These are phyloP conservation scores for Bidens hawaiensis DNA, from an alignment of 140 eudicot species.

Conservation along the genomic window DNA sequence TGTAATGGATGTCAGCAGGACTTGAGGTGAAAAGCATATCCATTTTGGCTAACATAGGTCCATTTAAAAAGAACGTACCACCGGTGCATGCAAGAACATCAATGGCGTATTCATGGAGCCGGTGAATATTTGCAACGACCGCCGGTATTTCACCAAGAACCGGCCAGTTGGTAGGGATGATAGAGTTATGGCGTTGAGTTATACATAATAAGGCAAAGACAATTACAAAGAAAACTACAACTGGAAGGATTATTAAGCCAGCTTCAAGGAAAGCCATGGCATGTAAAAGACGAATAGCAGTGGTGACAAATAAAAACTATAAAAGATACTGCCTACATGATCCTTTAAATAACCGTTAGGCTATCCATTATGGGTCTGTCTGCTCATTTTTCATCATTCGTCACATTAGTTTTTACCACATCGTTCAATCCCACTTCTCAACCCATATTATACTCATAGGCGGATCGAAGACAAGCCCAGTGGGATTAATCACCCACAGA, in stretches of 20 bases:
- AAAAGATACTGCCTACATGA: too few species aligned
- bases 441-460: too few species aligned
- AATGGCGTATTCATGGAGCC: slow-evolving; percentile 28
- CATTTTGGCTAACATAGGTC: slow-evolving; percentile 20
- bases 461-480: too few species aligned
- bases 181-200: background rate
- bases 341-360: too few species aligned
- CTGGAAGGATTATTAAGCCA: background rate
- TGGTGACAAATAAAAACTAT: too few species aligned
- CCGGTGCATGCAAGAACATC: background rate
- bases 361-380: too few species aligned
- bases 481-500: too few species aligned
- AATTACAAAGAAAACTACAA: background rate
- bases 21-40: slow-evolving; percentile 23
- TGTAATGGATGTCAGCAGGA: too few species aligned
- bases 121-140: background rate
- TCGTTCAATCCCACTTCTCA: too few species aligned
- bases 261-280: background rate
- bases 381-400: too few species aligned
- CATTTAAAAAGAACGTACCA: slow-evolving; percentile 25
- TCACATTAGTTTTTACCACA: too few species aligned
- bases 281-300: too few species aligned
- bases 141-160: slow-evolving; percentile 7
- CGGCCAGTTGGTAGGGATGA: slow-evolving; percentile 9
- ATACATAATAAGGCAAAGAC: background rate